phyloP scores from a whole-genome alignment of 1,284 basidiomycete genomes.

The Malassezia yamatoensis region DNA sequence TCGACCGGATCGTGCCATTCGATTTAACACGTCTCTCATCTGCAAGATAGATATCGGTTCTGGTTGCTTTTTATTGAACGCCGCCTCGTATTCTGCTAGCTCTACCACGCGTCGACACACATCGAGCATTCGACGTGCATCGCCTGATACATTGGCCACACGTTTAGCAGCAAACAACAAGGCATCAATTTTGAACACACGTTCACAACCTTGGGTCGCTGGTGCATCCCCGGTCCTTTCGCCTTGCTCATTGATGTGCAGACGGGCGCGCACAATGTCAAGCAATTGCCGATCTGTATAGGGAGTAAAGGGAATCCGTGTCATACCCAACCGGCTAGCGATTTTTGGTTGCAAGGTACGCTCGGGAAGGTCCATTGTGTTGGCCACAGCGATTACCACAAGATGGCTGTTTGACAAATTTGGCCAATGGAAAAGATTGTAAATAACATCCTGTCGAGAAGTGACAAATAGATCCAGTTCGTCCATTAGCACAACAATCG shows the following conservation, averaged over 20 bases:
- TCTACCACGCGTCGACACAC: slow-evolving; percentile 59
- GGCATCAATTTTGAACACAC: slow-evolving; percentile 59
- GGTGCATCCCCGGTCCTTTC: not conserved
- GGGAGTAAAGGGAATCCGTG: slow-evolving; percentile 85
- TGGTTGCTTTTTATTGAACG: slow-evolving; percentile 50
- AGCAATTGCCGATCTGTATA: slow-evolving; percentile 73
- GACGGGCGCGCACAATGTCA: slow-evolving; percentile 72
- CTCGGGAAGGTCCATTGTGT: slow-evolving; percentile 96
- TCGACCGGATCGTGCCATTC: slow-evolving; percentile 83
- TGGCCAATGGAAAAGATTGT: slow-evolving; percentile 99
- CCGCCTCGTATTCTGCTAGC: slow-evolving; percentile 21
- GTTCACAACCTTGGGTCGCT: slow-evolving; percentile 54
- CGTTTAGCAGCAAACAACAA: slow-evolving; percentile 82
- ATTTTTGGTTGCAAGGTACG: slow-evolving; percentile 84
- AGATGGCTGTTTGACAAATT: slow-evolving; percentile 74
- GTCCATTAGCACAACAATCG: slow-evolving; percentile 90
- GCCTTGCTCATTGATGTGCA: slow-evolving; percentile 49
- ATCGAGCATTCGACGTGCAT: slow-evolving; percentile 84
- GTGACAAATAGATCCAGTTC: slow-evolving; percentile 95
- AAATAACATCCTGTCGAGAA: slow-evolving; percentile 90
- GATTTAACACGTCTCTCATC: slow-evolving; percentile 69
- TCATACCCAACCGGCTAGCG: slow-evolving; percentile 84
- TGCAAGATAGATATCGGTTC: slow-evolving; percentile 61
- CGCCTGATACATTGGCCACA: slow-evolving; percentile 83
- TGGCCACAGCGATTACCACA: slow-evolving; percentile 91